These are phyloP conservation scores for Endocladia muricata DNA, from an alignment of 31 red algal genomes.

Conservation along the genomic window DNA sequence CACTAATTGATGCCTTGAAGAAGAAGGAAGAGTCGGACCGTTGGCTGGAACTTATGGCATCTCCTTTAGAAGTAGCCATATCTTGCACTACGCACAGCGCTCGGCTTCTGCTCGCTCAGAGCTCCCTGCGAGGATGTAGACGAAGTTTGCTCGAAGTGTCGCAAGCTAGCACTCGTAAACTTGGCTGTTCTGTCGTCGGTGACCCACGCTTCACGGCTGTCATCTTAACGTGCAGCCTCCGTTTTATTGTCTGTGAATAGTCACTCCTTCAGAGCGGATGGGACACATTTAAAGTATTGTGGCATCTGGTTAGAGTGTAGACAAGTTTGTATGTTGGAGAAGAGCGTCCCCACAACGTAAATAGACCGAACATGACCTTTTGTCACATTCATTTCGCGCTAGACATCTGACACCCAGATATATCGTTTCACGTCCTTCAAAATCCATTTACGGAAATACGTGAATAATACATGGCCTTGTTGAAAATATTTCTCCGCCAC, in stretches of 20 bases:
- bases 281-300: not conserved
- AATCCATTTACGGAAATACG: not conserved
- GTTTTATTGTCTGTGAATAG: not conserved
- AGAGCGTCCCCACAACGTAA: not conserved
- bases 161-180: not conserved
- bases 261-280: not conserved
- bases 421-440: slow-evolving; percentile 7
- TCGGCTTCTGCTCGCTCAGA: too few species aligned
- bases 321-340: not conserved
- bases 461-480: not conserved
- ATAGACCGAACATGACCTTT: not conserved
- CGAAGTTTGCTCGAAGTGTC: not conserved
- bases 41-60: not conserved
- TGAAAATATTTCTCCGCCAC: not conserved
- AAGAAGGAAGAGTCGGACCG: not conserved
- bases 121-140: too few species aligned
- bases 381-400: not conserved
- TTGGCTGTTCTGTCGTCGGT: too few species aligned
- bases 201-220: not conserved
- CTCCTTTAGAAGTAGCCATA: not conserved
- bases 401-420: not conserved
- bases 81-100: not conserved
- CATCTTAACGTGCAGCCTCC: not conserved
- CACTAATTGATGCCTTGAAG: not conserved
- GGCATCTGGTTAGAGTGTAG: not conserved